Percentiles rank a stretch among this genome's conserved stretches.
These are phyloP conservation scores for Backusella parvicylindrica DNA, from an alignment of 192 early-diverging fungal genomes.

Conservation along the genomic window DNA sequence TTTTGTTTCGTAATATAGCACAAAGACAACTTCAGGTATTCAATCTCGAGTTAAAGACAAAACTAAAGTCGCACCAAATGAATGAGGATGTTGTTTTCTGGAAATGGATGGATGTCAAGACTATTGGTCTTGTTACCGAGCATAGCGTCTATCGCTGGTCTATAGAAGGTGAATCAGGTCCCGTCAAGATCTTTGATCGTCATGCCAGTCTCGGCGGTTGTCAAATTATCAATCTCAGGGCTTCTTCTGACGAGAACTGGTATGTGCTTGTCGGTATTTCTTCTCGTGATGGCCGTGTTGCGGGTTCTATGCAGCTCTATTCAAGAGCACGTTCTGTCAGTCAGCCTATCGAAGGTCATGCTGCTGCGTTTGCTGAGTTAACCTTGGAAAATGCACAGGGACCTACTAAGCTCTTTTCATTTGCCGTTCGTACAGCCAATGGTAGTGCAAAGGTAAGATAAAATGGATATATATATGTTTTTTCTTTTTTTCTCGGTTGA, in stretches of 20 bases:
- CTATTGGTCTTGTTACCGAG: conserved; percentile 87
- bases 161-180: conserved; percentile 85
- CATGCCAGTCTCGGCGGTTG: conserved; percentile 75
- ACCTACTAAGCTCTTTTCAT: conserved; percentile 90
- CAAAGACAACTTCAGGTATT: conserved; percentile 93
- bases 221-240: conserved; percentile 96
- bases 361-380: conserved; percentile 92
- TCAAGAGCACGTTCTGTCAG: conserved; percentile 89
- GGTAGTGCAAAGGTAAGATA: conserved; percentile 69
- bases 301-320: conserved; percentile 96
- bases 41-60: conserved; percentile 93
- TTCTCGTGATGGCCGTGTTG: conserved; percentile 84
- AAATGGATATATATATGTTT: not conserved
- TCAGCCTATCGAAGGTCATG: conserved; percentile 96
- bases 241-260: conserved; percentile 92
- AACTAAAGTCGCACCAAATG: conserved; percentile 93
- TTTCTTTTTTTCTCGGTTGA: not conserved
- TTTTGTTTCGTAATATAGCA: conserved; percentile 44
- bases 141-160: conserved; percentile 95
- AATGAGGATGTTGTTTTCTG: conserved; percentile 91
- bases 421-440: conserved; percentile 77
- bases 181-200: conserved; percentile 91
- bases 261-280: conserved; percentile 93
- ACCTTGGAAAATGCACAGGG: conserved; percentile 69
- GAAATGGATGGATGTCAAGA: conserved; percentile 91